Percentiles rank a stretch among this genome's conserved stretches.
These are phyloP conservation scores for Raphanus sativus DNA, from an alignment of 345 rosid genomes.

Conservation along the genomic window DNA sequence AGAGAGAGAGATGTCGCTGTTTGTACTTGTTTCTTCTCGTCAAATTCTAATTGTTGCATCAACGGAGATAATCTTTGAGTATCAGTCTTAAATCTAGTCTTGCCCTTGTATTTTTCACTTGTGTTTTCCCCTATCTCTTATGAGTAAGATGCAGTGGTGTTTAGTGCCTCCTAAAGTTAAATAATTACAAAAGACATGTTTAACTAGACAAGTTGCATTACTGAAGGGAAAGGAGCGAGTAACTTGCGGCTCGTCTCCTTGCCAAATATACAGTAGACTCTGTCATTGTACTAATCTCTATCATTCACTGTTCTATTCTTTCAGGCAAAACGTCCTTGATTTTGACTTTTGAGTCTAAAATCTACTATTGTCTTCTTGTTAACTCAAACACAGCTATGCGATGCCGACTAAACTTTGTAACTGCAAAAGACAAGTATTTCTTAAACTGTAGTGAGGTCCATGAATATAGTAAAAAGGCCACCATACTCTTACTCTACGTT, in stretches of 20 bases:
- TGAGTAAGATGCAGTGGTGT: not conserved
- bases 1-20: not conserved
- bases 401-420: slow-evolving; percentile 2
- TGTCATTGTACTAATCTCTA: too few relatives aligned
- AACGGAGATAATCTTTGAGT: not conserved
- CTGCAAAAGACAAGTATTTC: slow-evolving; percentile 7
- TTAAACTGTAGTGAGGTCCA: slow-evolving; percentile 6
- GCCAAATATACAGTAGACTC: too few relatives aligned
- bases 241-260: too few relatives aligned
- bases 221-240: too few relatives aligned
- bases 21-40: not conserved
- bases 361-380: not conserved
- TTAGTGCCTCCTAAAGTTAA: not conserved
- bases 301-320: too few relatives aligned
- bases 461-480: slow-evolving; percentile 25
- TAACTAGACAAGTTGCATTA: too few relatives aligned
- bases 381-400: not conserved
- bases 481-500: slow-evolving; percentile 25
- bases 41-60: slow-evolving; percentile 6
- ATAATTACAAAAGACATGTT: not conserved
- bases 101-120: not conserved
- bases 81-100: not conserved
- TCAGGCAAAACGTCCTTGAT: too few relatives aligned
- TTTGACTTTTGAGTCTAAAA: not conserved
- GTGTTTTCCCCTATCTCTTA: not conserved